Percentiles rank a stretch among this genome's conserved stretches.
Conservation (phyloP, 768 basidiomycete species). For the Sarcodon aspratus region DNA sequence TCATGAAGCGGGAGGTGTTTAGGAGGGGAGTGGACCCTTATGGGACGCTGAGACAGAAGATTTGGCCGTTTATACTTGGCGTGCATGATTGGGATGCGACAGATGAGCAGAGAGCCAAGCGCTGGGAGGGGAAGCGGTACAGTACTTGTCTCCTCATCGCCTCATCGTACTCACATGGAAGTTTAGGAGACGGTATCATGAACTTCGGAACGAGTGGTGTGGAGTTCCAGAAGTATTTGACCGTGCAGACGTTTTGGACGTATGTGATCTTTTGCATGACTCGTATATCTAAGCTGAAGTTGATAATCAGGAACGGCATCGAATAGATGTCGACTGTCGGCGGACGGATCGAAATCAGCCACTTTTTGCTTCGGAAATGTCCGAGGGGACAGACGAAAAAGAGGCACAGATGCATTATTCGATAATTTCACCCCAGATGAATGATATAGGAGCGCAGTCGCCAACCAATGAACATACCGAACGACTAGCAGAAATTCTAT, state of each 20-base stretch:
- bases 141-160: neutral
- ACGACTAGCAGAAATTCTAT: conserved; percentile 70
- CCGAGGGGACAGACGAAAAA: conserved; percentile 30
- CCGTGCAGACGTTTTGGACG: conserved; percentile 72
- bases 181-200: conserved; percentile 52
- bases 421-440: conserved; percentile 62
- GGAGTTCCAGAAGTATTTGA: conserved; percentile 75
- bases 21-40: conserved; percentile 52
- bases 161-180: conserved; percentile 1
- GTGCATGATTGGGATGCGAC: conserved; percentile 76
- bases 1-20: conserved; percentile 72
- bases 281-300: conserved; percentile 1
- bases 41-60: conserved; percentile 48
- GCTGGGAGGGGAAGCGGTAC: conserved; percentile 58
- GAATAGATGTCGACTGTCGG: conserved; percentile 94
- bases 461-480: conserved; percentile 89
- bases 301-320: conserved; percentile 61
- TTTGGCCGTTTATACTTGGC: conserved; percentile 89
- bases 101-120: conserved; percentile 41
- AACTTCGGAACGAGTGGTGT: conserved; percentile 73
- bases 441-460: conserved; percentile 77
- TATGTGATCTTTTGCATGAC: conserved; percentile 24
- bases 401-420: conserved; percentile 43
- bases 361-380: conserved; percentile 45
- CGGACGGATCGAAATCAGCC: conserved; percentile 93